Evolutionary conservation across 495 filamentous ascomycete genomes (phyloP).

Genomic region (Alectoria sarmentosa): DNA sequence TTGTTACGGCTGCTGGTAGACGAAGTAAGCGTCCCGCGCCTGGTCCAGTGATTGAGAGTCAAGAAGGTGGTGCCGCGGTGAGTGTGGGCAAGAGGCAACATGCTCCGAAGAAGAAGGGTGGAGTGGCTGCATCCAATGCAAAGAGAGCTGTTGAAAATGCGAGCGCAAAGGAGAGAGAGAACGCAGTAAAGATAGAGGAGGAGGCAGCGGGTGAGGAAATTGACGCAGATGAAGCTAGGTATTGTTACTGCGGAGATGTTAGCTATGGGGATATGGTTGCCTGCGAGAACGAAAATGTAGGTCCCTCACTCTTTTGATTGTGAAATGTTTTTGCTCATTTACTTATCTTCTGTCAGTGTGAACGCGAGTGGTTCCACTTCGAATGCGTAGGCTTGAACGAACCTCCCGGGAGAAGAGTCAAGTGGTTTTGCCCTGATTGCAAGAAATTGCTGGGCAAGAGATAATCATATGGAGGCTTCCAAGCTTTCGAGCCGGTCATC

Average conservation of each 20-base stretch:
- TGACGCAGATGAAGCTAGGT: constrained; percentile 79
- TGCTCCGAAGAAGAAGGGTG: constrained; percentile 55
- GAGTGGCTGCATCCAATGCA: constrained; percentile 23
- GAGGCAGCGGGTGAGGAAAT: constrained; percentile 68
- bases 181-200: constrained; percentile 45
- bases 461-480: not conserved
- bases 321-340: constrained; percentile 15
- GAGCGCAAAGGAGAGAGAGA: constrained; percentile 32
- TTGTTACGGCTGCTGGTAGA: constrained; percentile 41
- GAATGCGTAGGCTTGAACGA: constrained; percentile 74
- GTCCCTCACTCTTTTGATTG: constrained; percentile 32
- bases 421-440: constrained; percentile 95
- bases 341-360: constrained; percentile 23
- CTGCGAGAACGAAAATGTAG: constrained; percentile 85
- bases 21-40: constrained; percentile 68
- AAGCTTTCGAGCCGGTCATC: not conserved
- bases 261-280: constrained; percentile 93
- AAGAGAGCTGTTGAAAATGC: constrained; percentile 32
- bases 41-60: constrained; percentile 60
- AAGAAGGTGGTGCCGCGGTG: constrained; percentile 65
- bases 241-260: constrained; percentile 87
- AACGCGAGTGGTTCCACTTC: constrained; percentile 71
- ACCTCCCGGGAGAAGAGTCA: constrained; percentile 66
- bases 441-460: constrained; percentile 47
- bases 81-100: constrained; percentile 74